Evolutionary conservation across 169 alveolate genomes (phyloP).

Genomic region (Cryptosporidium sp.): DNA sequence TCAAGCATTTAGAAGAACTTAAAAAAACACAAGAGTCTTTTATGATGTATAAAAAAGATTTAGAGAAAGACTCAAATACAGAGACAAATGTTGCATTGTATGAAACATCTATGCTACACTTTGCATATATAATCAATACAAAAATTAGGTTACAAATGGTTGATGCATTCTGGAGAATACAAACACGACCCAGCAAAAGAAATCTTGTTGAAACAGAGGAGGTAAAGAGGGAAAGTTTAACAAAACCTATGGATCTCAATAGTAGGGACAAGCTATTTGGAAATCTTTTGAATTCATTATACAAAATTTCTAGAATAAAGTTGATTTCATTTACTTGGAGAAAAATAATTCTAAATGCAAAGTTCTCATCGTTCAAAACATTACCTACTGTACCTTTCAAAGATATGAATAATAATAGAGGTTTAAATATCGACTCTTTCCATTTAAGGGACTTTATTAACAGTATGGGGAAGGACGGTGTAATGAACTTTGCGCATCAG

Average conservation of each 20-base stretch:
- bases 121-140: conserved; percentile 32
- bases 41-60: conserved; percentile 52
- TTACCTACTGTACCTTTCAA: conserved; percentile 34
- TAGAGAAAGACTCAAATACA: conserved; percentile 18
- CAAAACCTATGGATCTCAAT: background rate
- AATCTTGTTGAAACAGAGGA: conserved; percentile 10
- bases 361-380: conserved; percentile 29
- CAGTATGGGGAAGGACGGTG: conserved; percentile 56
- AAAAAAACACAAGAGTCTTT: conserved; percentile 71
- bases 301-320: conserved; percentile 5
- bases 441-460: conserved; percentile 58
- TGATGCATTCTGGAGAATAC: conserved; percentile 53
- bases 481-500: conserved; percentile 62
- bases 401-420: conserved; percentile 31
- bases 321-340: conserved; percentile 61
- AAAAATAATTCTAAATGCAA: conserved; percentile 30
- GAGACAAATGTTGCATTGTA: conserved; percentile 46
- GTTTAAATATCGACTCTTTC: conserved; percentile 47
- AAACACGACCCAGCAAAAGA: background rate
- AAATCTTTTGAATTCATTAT: conserved; percentile 17
- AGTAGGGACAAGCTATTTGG: conserved; percentile 20
- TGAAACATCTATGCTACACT: conserved; percentile 45
- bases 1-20: conserved; percentile 56
- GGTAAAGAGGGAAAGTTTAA: background rate
- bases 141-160: conserved; percentile 37